phyloP scores from a whole-genome alignment of 2,329 filamentous ascomycete species.

The Thyridium curvatum region DNA sequence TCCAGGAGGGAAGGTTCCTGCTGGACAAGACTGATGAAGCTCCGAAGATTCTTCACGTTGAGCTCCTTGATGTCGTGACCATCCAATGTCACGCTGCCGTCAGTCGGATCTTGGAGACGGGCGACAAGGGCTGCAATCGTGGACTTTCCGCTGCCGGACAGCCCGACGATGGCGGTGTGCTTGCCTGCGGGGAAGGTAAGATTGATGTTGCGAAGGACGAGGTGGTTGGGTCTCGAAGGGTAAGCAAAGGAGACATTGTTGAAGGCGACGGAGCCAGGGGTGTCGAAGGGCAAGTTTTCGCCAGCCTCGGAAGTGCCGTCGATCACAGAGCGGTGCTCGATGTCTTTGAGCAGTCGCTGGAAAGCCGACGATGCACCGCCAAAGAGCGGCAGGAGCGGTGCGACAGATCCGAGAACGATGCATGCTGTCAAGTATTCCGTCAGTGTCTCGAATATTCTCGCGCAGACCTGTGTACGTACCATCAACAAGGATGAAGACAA shows the following conservation, averaged over 20 bases:
- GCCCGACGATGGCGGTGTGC: constrained; percentile 47
- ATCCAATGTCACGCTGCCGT: constrained; percentile 29
- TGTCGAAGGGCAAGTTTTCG: constrained; percentile 38
- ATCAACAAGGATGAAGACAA: constrained; percentile 47
- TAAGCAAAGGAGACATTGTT: constrained; percentile 38
- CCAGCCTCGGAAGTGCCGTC: constrained; percentile 30
- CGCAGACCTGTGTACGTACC: constrained; percentile 30
- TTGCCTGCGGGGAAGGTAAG: constrained; percentile 34
- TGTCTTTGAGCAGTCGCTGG: constrained; percentile 50
- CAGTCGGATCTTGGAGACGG: constrained; percentile 38
- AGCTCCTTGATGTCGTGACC: constrained; percentile 26
- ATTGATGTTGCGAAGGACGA: constrained; percentile 33
- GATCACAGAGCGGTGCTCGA: constrained; percentile 42
- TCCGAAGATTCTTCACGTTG: constrained; percentile 25
- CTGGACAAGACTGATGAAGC: constrained; percentile 23
- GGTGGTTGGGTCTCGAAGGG: constrained; percentile 31
- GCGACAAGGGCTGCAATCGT: constrained; percentile 39
- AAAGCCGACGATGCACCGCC: constrained; percentile 52
- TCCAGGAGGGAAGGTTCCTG: constrained; percentile 25
- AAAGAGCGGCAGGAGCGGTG: constrained; percentile 56
- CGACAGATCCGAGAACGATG: constrained; percentile 56
- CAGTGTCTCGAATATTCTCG: constrained; percentile 10
- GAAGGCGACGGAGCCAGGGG: constrained; percentile 38
- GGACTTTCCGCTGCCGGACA: constrained; percentile 47
- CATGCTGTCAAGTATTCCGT: constrained; percentile 33